Evolutionary conservation across 345 rosid genomes (phyloP), one percentile per base, ranked within the genome.

Genomic region (Eutrema yunnanense): DNA sequence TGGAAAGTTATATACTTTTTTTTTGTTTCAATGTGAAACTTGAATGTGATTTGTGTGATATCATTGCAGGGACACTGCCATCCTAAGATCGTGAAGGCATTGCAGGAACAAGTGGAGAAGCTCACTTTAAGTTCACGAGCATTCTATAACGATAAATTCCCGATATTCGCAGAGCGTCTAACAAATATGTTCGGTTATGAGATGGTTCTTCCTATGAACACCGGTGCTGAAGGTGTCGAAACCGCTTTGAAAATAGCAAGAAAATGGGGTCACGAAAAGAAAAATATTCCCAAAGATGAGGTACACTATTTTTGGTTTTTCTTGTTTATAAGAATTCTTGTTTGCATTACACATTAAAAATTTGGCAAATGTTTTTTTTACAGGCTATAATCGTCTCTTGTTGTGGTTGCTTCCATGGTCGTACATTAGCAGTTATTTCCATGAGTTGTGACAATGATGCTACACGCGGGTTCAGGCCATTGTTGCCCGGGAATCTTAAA

Each of bases 391-490:
- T 95, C 33, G 90, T 95, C 74, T 95, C 99, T 56, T 92, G 96
- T 71, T 90, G 99, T 75, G 96, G 99, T 29, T 95, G 99, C 84
- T 95, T 95, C 75, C 99, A 92, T 70, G 99, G 99, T 42, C 99
- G 96, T 77, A 95, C 99, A 16, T 69, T 95, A 73, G 99, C 87
- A 59, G 90, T 79, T 72, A 86, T 95, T 65, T 95, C 99, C 68
- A 92, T 95, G 99, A 95, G 99, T 76, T 95, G 99, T 83, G 99
- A 95, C 88, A 89, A 87, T 71, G 96, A 95, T 62, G 96, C 99
- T 65, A 92, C 96, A 34, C 86, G 86, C 47, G 99, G 96, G 43
- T 95, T 95, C 57, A 97, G 96, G 26, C 99, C 99, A 62, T 78
- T 90, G 80, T 78, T 95, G 81, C 88, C 96, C 0, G 99, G 99